phyloP scores from a whole-genome alignment of 192 early-diverging fungal genomes.

The Coemansia sp. region DNA sequence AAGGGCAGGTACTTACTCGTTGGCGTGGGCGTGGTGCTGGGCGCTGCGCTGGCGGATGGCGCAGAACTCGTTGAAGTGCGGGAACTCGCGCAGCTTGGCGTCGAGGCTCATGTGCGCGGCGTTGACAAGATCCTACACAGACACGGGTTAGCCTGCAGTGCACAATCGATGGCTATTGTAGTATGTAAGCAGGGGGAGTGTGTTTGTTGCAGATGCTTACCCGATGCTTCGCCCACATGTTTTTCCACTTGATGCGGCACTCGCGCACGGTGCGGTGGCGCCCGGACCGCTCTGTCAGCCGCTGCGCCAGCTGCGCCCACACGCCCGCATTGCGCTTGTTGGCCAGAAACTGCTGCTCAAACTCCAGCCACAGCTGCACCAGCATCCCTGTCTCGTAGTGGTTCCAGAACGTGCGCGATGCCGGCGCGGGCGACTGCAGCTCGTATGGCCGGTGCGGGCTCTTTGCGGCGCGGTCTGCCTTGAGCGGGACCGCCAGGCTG shows the following conservation, averaged over 20 bases:
- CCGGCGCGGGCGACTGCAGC: conserved; percentile 39
- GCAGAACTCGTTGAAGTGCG: conserved; percentile 40
- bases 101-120: conserved; percentile 49
- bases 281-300: conserved; percentile 43
- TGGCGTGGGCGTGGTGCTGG: conserved; percentile 7
- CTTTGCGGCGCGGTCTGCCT: conserved; percentile 5
- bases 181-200: too few relatives aligned
- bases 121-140: conserved; percentile 47
- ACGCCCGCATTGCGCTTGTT: conserved; percentile 55
- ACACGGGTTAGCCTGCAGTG: too few relatives aligned
- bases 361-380: conserved; percentile 53
- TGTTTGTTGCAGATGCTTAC: conserved; percentile 19
- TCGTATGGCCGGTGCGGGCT: conserved; percentile 41
- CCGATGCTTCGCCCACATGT: conserved; percentile 56
- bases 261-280: conserved; percentile 50
- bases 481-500: conserved; percentile 2
- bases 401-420: conserved; percentile 54
- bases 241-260: conserved; percentile 56
- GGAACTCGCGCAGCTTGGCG: conserved; percentile 54
- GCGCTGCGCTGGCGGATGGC: conserved; percentile 42
- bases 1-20: conserved; percentile 39
- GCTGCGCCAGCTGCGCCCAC: conserved; percentile 50
- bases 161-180: too few relatives aligned
- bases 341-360: conserved; percentile 48
- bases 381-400: conserved; percentile 49